Base-by-base conservation (phyloP, 352 stramenopile genomes). In the Hyaloperonospora brassicae region DNA sequence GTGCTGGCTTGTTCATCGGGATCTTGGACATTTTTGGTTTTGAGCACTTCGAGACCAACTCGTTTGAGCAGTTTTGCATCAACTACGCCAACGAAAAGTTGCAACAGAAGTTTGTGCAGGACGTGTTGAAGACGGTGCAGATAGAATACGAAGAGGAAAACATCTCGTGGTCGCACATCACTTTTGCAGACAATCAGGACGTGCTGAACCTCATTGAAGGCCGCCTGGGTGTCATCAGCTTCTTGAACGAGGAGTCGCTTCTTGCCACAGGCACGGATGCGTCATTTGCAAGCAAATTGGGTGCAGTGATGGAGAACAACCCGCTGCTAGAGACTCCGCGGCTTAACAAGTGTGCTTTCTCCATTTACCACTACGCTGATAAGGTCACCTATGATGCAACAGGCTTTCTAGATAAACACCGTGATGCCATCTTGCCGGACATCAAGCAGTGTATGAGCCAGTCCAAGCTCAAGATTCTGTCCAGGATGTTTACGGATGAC, bases 11-110 rank as follows among this genome's bases (percentile, higher is more conserved):
- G 22, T 93, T 95, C 47, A 97, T 98, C 50, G 89, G 91, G 7
- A 93, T 97, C 58, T 61, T 97, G 8, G 89, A 97, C 58, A 97
- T 97, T 55, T 97, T 96, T 45, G 89, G 89, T 9, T 97, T 97
- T 59, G 89, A 97, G 64, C 83, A 87, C 46, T 97, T 97, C 41
- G 76, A 86, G 48, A 84, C 80, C 12, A 97, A 97, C 62, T 89
- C 85, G 52, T 96, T 94, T 55, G 87, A 96, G 67, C 87, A 95
- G 61, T 90, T 97, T 35, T 97, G 88, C 64, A 97, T 97, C 66
- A 97, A 97, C 64, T 97, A 92, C 47, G 87, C 79, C 35, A 97
- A 97, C 56, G 88, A 97, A 57, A 96, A 95, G 59, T 55, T 97
- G 38, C 88, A 97, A 58, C 79, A 92, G 51, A 87, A 88, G 52